phyloP scores from a whole-genome alignment of 352 stramenopile genomes.

The Pythium plurisporium region DNA sequence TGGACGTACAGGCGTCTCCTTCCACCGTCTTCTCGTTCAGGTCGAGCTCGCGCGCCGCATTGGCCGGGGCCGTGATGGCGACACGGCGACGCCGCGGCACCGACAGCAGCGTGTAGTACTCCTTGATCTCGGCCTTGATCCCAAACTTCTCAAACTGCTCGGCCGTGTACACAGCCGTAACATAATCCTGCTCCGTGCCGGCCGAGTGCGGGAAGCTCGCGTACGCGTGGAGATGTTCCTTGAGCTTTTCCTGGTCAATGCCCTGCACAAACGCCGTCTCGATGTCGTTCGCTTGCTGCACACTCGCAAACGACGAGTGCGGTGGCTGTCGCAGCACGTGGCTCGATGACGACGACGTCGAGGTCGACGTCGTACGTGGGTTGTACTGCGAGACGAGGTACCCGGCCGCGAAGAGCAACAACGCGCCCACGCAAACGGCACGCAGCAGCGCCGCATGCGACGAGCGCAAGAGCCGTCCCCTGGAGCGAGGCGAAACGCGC shows the following conservation, averaged over 20 bases:
- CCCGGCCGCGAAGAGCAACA: constrained; percentile 29
- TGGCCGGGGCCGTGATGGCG: constrained; percentile 39
- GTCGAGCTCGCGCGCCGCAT: constrained; percentile 30
- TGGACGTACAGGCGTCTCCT: constrained; percentile 60
- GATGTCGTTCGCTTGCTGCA: background rate
- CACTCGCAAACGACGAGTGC: background rate
- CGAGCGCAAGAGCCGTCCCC: background rate
- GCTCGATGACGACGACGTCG: background rate
- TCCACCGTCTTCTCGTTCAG: constrained; percentile 49
- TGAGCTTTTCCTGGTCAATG: constrained; percentile 26
- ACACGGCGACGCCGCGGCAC: constrained; percentile 41
- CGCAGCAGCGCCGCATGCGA: constrained; percentile 1
- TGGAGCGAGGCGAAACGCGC: constrained; percentile 17
- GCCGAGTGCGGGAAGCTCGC: constrained; percentile 32
- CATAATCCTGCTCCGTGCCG: constrained; percentile 45
- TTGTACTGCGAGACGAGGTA: constrained; percentile 23
- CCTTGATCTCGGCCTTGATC: constrained; percentile 13
- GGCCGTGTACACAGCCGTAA: constrained; percentile 47
- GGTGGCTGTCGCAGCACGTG: background rate
- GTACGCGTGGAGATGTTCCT: constrained; percentile 19
- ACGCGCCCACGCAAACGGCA: constrained; percentile 21
- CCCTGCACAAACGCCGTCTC: constrained; percentile 28
- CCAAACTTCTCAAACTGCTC: constrained; percentile 23
- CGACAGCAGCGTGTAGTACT: constrained; percentile 29
- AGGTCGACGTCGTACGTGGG: background rate